Percentiles rank a stretch among this genome's conserved stretches.
Conservation (phyloP, 192 early-diverging fungal species). For the Chytriomyces confervae region DNA sequence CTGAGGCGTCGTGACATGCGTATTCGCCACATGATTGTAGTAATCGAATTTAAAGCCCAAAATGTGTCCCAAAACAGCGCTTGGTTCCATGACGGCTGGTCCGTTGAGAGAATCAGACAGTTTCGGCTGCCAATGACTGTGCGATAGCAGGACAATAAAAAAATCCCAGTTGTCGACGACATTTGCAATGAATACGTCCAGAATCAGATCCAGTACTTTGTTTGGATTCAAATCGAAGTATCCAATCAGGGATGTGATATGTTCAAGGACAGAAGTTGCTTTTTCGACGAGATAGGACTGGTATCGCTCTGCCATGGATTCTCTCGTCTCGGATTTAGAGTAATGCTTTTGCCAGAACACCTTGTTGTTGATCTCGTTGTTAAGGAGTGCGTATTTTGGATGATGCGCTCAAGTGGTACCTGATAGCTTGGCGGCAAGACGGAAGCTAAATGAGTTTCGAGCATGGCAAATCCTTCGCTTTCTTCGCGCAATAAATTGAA, state of each 20-base stretch:
- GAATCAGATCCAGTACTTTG: constrained; percentile 77
- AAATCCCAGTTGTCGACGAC: constrained; percentile 70
- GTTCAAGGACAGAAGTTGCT: constrained; percentile 43
- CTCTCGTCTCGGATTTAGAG: background rate
- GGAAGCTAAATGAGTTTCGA: constrained; percentile 64
- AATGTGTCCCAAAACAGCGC: constrained; percentile 63
- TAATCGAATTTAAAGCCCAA: constrained; percentile 76
- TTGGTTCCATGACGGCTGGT: background rate
- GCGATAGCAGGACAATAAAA: constrained; percentile 70
- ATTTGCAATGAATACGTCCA: constrained; percentile 78
- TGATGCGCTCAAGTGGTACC: background rate
- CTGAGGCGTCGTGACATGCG: constrained; percentile 44
- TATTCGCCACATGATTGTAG: constrained; percentile 48
- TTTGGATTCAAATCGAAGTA: constrained; percentile 85
- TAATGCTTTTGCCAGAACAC: background rate
- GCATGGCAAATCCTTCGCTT: constrained; percentile 78
- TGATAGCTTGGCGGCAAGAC: constrained; percentile 42
- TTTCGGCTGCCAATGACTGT: constrained; percentile 43
- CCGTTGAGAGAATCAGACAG: background rate
- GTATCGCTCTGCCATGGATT: constrained; percentile 15
- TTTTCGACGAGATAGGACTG: constrained; percentile 21
- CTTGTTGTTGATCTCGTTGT: background rate
- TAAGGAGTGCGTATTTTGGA: background rate
- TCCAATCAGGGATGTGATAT: constrained; percentile 63
- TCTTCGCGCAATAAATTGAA: constrained; percentile 85